Conservation (phyloP, 805 yeast genomes). For the Maudiozyma turicensis region DNA sequence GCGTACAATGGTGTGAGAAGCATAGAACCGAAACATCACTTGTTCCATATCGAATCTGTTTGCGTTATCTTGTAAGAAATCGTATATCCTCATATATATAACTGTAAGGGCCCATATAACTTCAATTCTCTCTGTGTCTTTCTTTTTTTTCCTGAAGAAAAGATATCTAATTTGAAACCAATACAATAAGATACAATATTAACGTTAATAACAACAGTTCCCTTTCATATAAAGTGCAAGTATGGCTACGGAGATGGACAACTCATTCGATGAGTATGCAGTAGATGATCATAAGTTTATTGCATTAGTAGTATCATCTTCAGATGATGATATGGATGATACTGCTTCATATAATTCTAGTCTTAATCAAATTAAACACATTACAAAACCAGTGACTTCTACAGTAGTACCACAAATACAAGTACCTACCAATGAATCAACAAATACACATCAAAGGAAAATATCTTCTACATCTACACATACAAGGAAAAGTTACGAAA, state of each 20-base stretch:
- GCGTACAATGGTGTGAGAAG: no score
- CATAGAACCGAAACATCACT: no score
- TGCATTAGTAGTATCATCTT: conserved; percentile 27
- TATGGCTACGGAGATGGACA: conserved; percentile 11
- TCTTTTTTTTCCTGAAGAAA: no score
- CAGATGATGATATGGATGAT: conserved; percentile 11
- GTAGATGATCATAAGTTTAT: conserved; percentile 19
- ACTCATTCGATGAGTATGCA: conserved; percentile 20
- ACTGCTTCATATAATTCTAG: background rate
- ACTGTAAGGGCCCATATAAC: no score
- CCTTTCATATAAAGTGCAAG: background rate
- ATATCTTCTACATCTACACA: conserved; percentile 4
- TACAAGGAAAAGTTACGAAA: background rate
- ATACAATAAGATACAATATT: no score
- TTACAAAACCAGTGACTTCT: background rate
- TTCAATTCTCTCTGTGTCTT: no score
- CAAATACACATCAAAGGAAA: background rate
- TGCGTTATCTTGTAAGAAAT: no score
- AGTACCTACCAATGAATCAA: background rate
- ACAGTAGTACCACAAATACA: conserved; percentile 3
- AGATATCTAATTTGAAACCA: no score
- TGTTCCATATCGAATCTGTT: no score
- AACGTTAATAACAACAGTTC: background rate
- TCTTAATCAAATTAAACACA: background rate
- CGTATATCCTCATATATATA: no score